Percentiles rank a stretch among this genome's conserved stretches.
Evolutionary conservation across 768 basidiomycete genomes (phyloP).

Genomic region (Goffeauzyma gilvescens): DNA sequence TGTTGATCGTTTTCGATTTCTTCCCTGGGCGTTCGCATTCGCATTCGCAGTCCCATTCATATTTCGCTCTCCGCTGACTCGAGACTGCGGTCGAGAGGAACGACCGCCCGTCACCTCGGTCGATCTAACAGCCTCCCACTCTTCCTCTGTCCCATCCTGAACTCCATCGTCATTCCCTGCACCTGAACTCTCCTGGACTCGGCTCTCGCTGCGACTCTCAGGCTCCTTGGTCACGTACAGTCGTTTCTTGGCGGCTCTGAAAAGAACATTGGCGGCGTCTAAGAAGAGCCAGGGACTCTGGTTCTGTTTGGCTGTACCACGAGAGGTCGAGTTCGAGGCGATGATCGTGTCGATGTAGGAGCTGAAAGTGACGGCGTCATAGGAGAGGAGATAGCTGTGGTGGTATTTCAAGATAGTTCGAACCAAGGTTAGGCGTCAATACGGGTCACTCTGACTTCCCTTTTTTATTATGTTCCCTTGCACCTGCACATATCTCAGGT

Average conservation of each 20-base stretch:
- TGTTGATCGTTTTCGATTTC: constrained; percentile 11
- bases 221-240: constrained; percentile 43
- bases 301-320: constrained; percentile 45
- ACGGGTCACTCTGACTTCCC: too few species aligned
- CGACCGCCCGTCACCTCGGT: too few species aligned
- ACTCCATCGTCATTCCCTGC: constrained; percentile 1
- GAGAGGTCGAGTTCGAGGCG: constrained; percentile 40
- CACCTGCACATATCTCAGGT: not conserved
- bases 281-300: constrained; percentile 70
- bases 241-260: constrained; percentile 57
- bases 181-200: not conserved
- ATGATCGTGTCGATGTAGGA: constrained; percentile 76
- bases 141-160: constrained; percentile 45
- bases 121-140: constrained; percentile 23
- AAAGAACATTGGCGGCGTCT: constrained; percentile 72
- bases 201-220: too few species aligned
- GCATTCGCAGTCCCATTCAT: constrained; percentile 18
- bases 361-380: constrained; percentile 78
- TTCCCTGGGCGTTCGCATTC: constrained; percentile 30
- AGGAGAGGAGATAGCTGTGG: constrained; percentile 60
- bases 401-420: not conserved
- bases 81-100: not conserved
- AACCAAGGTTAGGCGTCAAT: too few species aligned
- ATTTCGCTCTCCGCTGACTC: not conserved
- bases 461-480: too few species aligned